Base-by-base conservation (phyloP, 1,139 yeast genomes). In the Hemisphaericaspora subhashii region DNA sequence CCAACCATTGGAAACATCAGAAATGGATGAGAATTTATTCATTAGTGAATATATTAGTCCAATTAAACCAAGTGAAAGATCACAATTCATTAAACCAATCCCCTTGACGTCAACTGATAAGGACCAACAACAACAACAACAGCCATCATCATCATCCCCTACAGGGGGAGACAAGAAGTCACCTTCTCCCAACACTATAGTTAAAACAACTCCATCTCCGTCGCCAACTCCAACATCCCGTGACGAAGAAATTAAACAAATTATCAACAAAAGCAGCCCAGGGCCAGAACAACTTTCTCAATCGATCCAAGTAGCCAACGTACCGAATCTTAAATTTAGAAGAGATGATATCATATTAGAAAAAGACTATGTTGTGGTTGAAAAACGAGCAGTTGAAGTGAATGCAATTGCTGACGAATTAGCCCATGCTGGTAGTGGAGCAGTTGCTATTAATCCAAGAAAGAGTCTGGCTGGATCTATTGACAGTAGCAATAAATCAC, bases 321-420 rank as follows among this genome's bases (percentile, higher is more conserved):
- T 35, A 20, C 26, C 39, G 11, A 31, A 45, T 42, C 38, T 52
- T 40, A 44, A 52, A 39, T 40, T 48, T 45, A 26, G 53, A 54
- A 59, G 54, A 31, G 71, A 75, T 18, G 83, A 78, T 35, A 57
- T 74, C 12, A 65, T 72, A 26, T 65, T 82, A 40, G 95, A 86
- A 50, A 81, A 79, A 47, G 97, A 89, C 53, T 92, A 92, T 53
- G 98, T 92, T 33, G 95, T 92, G 28, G 92, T 92, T 18, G 98
- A 92, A 58, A 90, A 89, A 60, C 76, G 95, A 38, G 88, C 94
- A 0, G 97, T 92, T 4, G 98, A 92, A 59, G 95, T 92, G 9
- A 92, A 92, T 64, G 94, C 96, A 1, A 70, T 92, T 41, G 98
- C 98, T 8, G 98, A 92, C 60, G 95, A 89, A 57, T 68, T 90